Evolutionary conservation across 306 rosid genomes (phyloP), one percentile per base, ranked within the genome.

Genomic region (Cicer bijugum): DNA sequence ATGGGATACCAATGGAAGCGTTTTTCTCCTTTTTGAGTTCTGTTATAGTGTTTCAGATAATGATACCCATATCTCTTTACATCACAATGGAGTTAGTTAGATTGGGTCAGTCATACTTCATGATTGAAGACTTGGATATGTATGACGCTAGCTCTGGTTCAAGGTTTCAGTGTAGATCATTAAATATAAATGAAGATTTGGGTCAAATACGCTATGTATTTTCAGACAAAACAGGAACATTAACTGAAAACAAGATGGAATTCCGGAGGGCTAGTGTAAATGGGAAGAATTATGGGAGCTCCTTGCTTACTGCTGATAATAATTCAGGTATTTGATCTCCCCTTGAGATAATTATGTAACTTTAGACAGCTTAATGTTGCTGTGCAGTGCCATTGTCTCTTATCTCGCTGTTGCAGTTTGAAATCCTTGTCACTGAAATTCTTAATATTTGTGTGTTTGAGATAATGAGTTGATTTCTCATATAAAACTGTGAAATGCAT

Each of bases 51-150:
- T 95, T 95, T 78, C 99, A 95, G 93, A 95, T 95, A 40, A 95
- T 95, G 99, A 95, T 95, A 84, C 99, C 99, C 5, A 95, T 95
- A 81, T 91, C 99, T 62, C 97, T 95, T 43, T 95, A 95, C 82
- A 95, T 95, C 75, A 89, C 97, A 3, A 90, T 95, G 97, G 99
- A 95, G 85, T 84, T 95, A 85, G 97, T 95, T 74, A 89, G 99
- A 42, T 78, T 95, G 82, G 97, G 99, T 46, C 99, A 95, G 93
- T 89, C 99, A 56, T 95, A 90, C 85, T 95, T 95, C 86, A 91
- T 95, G 99, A 91, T 95, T 69, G 96, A 87, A 74, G 99, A 95
- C 50, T 15, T 69, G 77, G 88, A 95, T 72, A 88, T 95, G 96
- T 91, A 77, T 76, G 85, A 81, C 63, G 65, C 82, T 46, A 77